Evolutionary conservation across 1,284 basidiomycete genomes (phyloP), one percentile per base, ranked within the genome.

Genomic region (Anthracocystis panici-leucophaei): DNA sequence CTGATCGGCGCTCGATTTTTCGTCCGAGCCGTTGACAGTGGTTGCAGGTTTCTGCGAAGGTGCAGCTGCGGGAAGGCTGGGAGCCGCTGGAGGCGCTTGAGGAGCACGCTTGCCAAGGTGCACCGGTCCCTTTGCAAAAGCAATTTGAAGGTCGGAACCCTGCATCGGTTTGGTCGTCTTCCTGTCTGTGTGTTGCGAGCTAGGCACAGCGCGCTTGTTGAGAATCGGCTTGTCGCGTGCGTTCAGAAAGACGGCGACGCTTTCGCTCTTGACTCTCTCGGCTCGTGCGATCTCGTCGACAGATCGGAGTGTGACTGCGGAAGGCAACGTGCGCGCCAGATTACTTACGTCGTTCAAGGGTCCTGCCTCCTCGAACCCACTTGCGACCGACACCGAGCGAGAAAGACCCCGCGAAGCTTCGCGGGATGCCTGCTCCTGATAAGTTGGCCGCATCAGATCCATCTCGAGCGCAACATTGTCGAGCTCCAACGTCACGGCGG

Each of bases 401-500:
- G 70, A 75, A 3, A 57, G 46, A 25, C 45, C 60, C 12, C 53
- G 63, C 23, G 49, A 44, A n/a, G 31, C 8, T 31, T 61, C 57
- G 20, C 58, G 54, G 2, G 57, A 58, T 20, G 53, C 7, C 14
- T 29, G n/a, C 9, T 60, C 61, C 10, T 45, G 55, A 14, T 65
- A 45, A 1, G 51, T 8, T 18, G 50, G 65, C 18, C 66, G 65
- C 64, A 69, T 64, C 25, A 79, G 57, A 41, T 89, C 86, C 20
- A 92, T 85, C 38, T 91, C 89, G 25, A 87, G 82, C 0, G 88
- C 86, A 21, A 94, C 87, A 3, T 86, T 84, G 25, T 88, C 87
- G 31, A 94, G 86, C 38, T 91, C 90, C 46, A 88, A 85, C 1
- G 87, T 86, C 84, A 92, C 91, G 66, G 91, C 90, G 33, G 89